Conservation (phyloP, 768 basidiomycete species). For the Agrocybe chaxingu region DNA sequence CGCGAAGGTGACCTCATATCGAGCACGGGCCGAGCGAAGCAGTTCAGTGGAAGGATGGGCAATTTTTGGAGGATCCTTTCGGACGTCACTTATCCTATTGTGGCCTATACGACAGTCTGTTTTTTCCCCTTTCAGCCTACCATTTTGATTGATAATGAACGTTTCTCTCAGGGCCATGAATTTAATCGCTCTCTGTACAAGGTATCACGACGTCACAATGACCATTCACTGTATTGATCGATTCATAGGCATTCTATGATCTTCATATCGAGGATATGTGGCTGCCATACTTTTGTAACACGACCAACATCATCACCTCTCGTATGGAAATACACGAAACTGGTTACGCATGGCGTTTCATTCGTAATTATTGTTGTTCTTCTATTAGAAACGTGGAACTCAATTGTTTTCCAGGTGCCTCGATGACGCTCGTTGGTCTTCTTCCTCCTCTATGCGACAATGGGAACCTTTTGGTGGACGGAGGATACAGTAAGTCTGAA, state of each 20-base stretch:
- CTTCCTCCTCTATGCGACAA: slow-evolving; percentile 94
- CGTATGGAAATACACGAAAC: slow-evolving; percentile 97
- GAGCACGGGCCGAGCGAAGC: slow-evolving; percentile 81
- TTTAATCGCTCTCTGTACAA: slow-evolving; percentile 96
- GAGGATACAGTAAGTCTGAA: slow-evolving; percentile 69
- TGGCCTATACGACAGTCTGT: slow-evolving; percentile 82
- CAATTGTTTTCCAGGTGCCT: slow-evolving; percentile 60
- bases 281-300: slow-evolving; percentile 97
- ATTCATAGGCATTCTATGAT: slow-evolving; percentile 77
- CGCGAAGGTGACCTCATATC: slow-evolving; percentile 90
- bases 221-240: neutral
- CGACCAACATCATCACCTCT: slow-evolving; percentile 94
- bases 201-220: slow-evolving; percentile 30
- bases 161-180: slow-evolving; percentile 70
- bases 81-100: slow-evolving; percentile 90
- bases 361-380: slow-evolving; percentile 47
- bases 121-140: neutral
- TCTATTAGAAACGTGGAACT: neutral
- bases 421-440: slow-evolving; percentile 95
- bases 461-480: slow-evolving; percentile 89
- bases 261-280: slow-evolving; percentile 98
- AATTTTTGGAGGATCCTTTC: slow-evolving; percentile 93
- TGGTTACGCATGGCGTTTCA: slow-evolving; percentile 97
- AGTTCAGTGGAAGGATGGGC: slow-evolving; percentile 88
- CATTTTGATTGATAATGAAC: neutral